Conservation (phyloP, 768 basidiomycete species). For the Trametes elegans region DNA sequence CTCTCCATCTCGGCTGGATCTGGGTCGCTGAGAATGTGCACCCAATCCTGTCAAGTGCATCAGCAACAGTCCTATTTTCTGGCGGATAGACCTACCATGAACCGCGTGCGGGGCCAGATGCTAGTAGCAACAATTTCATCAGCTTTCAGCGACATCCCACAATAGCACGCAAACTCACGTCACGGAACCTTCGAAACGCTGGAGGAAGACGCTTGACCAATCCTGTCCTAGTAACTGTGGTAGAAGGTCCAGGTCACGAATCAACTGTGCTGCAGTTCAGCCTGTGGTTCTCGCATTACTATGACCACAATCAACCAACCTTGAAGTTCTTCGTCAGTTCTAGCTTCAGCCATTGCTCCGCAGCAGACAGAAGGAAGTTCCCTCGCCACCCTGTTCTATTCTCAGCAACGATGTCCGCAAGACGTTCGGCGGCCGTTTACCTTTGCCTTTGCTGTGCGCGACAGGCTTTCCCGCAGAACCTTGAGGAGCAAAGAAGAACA, state of each 20-base stretch:
- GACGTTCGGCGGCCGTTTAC: conserved; percentile 31
- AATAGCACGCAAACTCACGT: conserved; percentile 53
- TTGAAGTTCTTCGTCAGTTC: conserved; percentile 97
- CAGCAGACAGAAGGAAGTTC: conserved; percentile 88
- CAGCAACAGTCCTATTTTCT: neutral
- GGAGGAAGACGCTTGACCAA: conserved; percentile 96
- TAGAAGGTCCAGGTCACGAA: conserved; percentile 92
- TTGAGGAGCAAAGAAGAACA: conserved; percentile 92
- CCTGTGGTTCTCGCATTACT: neutral
- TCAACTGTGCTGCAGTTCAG: conserved; percentile 50
- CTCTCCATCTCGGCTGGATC: conserved; percentile 74
- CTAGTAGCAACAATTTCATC: conserved; percentile 33
- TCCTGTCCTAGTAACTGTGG: conserved; percentile 93
- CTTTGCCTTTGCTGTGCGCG: conserved; percentile 91
- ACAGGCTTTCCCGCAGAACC: conserved; percentile 92
- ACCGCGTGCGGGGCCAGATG: conserved; percentile 82
- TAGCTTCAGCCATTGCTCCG: conserved; percentile 93
- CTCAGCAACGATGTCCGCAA: neutral
- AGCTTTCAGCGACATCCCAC: neutral
- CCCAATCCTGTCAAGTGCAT: conserved; percentile 62
- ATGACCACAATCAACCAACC: conserved; percentile 33
- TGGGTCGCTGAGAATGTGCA: conserved; percentile 81
- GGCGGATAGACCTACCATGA: conserved; percentile 48
- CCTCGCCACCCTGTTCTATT: conserved; percentile 78
- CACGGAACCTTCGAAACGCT: conserved; percentile 85